phyloP scores from a whole-genome alignment of 306 rosid species.

The Astragalus glycyphyllos region DNA sequence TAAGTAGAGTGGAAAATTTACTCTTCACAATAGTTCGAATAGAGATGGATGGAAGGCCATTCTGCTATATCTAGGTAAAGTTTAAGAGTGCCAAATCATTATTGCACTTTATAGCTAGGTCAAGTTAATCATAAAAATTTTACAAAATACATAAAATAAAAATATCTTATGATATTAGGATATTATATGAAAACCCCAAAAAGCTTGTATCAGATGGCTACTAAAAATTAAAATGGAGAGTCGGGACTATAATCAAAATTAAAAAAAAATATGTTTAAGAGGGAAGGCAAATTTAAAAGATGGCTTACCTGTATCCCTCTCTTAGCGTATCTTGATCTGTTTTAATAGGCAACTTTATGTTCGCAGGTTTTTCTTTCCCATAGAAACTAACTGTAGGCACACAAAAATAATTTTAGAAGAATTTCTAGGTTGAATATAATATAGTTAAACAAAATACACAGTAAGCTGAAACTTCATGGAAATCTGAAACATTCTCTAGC shows the following conservation, averaged over 20 bases:
- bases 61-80: conserved; percentile 17
- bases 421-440: conserved; percentile 11
- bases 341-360: conserved; percentile 69
- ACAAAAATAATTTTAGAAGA: conserved; percentile 26
- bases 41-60: background rate
- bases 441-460: conserved; percentile 6
- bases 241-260: background rate
- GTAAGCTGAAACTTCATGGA: conserved; percentile 24
- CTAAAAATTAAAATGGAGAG: conserved; percentile 8
- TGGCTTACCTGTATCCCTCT: conserved; percentile 81
- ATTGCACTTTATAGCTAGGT: conserved; percentile 17
- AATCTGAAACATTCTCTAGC: conserved; percentile 21
- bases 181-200: background rate
- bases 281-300: background rate
- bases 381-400: conserved; percentile 69
- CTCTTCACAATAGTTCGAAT: conserved; percentile 19
- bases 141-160: background rate
- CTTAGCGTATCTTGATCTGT: conserved; percentile 91
- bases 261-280: background rate
- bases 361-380: conserved; percentile 63
- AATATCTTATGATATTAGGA: conserved; percentile 19
- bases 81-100: conserved; percentile 28
- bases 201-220: background rate
- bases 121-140: conserved; percentile 12
- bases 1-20: background rate